phyloP scores from a whole-genome alignment of 768 basidiomycete genomes.

The Russula brevipes region DNA sequence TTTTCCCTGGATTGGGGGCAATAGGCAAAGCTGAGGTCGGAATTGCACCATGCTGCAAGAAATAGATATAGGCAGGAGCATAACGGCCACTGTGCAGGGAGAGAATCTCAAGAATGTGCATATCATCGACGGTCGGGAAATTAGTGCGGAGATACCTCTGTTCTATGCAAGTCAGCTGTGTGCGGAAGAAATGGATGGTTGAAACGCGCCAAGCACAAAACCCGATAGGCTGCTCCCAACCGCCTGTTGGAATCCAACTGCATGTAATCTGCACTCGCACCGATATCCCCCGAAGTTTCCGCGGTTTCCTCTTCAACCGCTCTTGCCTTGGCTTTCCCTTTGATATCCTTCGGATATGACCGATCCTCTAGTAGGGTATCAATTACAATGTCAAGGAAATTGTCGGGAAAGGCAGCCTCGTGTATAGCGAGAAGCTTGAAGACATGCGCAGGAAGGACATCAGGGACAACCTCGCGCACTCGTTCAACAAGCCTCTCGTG shows the following conservation, averaged over 20 bases:
- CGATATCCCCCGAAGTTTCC: constrained; percentile 25
- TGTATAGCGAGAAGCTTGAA: constrained; percentile 44
- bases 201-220: constrained; percentile 48
- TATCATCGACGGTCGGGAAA: constrained; percentile 54
- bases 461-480: constrained; percentile 65
- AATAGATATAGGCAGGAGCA: constrained; percentile 56
- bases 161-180: constrained; percentile 5
- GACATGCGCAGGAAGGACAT: constrained; percentile 56
- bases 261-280: constrained; percentile 50
- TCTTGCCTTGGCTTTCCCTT: constrained; percentile 39
- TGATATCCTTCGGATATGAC: constrained; percentile 51
- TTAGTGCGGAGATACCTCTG: constrained; percentile 51
- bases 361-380: constrained; percentile 59
- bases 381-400: constrained; percentile 50
- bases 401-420: constrained; percentile 34
- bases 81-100: constrained; percentile 44
- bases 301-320: constrained; percentile 29
- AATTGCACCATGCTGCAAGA: constrained; percentile 42
- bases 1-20: constrained; percentile 30
- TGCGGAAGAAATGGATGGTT: constrained; percentile 8
- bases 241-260: constrained; percentile 41
- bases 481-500: constrained; percentile 39
- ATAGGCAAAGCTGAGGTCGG: constrained; percentile 30
- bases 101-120: constrained; percentile 47
- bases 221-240: constrained; percentile 44